These are phyloP conservation scores for Cladophialophora bantiana DNA, from an alignment of 2,329 filamentous ascomycete genomes.

Conservation along the genomic window DNA sequence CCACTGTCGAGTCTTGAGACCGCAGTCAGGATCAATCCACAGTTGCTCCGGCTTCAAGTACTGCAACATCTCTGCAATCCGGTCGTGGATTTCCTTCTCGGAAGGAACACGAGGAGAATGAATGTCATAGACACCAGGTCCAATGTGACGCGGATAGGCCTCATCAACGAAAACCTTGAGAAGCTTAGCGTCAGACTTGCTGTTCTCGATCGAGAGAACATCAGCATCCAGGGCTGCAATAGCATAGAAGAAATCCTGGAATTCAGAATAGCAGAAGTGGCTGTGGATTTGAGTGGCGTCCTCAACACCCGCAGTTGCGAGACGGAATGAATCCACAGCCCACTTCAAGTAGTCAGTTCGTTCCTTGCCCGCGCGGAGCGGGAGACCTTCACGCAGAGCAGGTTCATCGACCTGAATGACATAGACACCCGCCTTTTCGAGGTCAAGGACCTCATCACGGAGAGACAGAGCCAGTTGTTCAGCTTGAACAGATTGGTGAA, in stretches of 20 bases:
- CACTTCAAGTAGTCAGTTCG: conserved; percentile 96
- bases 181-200: conserved; percentile 99
- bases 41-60: conserved; percentile 98
- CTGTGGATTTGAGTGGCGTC: conserved; percentile 99
- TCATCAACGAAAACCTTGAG: conserved; percentile 98
- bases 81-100: conserved; percentile 98
- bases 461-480: conserved; percentile 98
- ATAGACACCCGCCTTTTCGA: conserved; percentile 93
- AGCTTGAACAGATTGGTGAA: conserved; percentile 98
- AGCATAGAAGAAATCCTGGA: conserved; percentile 99
- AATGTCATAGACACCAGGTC: conserved; percentile 99
- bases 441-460: conserved; percentile 96
- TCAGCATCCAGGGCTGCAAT: conserved; percentile 97
- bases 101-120: conserved; percentile 97
- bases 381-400: conserved; percentile 98
- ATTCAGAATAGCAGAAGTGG: conserved; percentile 99
- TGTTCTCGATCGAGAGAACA: conserved; percentile 99
- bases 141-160: conserved; percentile 97
- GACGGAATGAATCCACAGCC: conserved; percentile 98
- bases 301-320: conserved; percentile 89
- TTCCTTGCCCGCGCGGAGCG: conserved; percentile 90
- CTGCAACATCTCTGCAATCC: conserved; percentile 96
- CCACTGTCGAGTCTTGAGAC: conserved; percentile 99
- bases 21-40: conserved; percentile 99
- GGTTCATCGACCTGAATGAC: conserved; percentile 99